phyloP scores from a whole-genome alignment of 805 yeast genomes.

The Metschnikowia drakensbergensis region DNA sequence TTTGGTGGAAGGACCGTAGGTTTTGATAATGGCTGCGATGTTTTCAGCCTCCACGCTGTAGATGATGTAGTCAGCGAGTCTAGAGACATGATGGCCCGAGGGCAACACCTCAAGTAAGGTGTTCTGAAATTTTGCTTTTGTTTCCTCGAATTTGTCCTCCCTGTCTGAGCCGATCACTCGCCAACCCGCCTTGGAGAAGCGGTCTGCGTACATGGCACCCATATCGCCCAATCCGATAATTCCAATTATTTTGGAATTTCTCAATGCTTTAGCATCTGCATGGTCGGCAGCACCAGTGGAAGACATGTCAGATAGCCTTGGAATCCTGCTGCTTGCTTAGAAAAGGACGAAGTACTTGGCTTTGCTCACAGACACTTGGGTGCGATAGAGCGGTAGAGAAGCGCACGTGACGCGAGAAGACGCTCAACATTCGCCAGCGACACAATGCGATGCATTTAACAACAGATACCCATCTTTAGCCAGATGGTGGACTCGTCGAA shows the following conservation, averaged over 20 bases:
- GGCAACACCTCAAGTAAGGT: constrained; percentile 52
- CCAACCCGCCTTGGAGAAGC: constrained; percentile 84
- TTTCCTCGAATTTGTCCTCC: constrained; percentile 54
- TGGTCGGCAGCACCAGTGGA: not conserved
- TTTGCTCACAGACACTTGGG: not conserved
- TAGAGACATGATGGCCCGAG: constrained; percentile 82
- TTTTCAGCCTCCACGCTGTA: constrained; percentile 93
- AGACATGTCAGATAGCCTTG: not conserved
- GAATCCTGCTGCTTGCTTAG: not conserved
- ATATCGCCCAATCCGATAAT: constrained; percentile 96
- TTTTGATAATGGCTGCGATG: constrained; percentile 63
- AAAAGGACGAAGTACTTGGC: not conserved
- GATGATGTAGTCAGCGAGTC: constrained; percentile 76
- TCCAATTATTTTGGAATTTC: constrained; percentile 58
- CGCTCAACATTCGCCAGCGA: not conserved
- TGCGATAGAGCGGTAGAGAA: not conserved
- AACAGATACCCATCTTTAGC: not conserved
- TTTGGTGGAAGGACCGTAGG: constrained; percentile 86
- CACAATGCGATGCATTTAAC: not conserved
- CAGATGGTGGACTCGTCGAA: not conserved
- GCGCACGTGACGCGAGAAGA: constrained; percentile 2
- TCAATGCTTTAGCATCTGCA: not conserved
- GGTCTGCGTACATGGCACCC: constrained; percentile 84
- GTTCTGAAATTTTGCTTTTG: constrained; percentile 37
- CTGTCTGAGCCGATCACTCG: constrained; percentile 83